These are phyloP conservation scores for Acacia pycnantha DNA, from an alignment of 331 rosid genomes.

Conservation along the genomic window DNA sequence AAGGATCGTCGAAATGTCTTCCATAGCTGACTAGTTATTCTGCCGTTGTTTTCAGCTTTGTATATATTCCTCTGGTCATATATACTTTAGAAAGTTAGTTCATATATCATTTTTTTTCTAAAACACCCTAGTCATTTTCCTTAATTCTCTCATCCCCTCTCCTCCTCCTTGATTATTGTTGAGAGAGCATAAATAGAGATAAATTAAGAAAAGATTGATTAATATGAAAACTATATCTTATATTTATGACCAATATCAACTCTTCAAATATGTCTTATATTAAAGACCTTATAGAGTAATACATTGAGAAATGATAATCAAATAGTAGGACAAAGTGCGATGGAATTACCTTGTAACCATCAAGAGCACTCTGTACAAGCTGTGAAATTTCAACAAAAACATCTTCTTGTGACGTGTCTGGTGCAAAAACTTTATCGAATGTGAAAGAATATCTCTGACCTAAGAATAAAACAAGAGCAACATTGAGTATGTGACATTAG, in stretches of 20 bases:
- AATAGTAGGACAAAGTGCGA: constrained; percentile 5
- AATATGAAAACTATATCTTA: too few species aligned
- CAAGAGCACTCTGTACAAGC: constrained; percentile 98
- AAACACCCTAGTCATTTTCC: too few species aligned
- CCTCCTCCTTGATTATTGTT: too few species aligned
- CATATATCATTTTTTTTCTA: too few species aligned
- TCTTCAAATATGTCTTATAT: too few species aligned
- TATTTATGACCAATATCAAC: too few species aligned
- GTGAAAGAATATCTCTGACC: constrained; percentile 91
- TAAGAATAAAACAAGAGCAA: constrained; percentile 31
- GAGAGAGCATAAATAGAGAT: too few species aligned
- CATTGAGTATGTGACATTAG: constrained; percentile 23
- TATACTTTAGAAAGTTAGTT: too few species aligned
- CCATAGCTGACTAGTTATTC: background rate
- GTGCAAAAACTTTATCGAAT: constrained; percentile 87
- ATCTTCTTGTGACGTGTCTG: constrained; percentile 78
- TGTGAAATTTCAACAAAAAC: constrained; percentile 92
- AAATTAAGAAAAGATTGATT: too few species aligned
- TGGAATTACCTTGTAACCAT: constrained; percentile 89
- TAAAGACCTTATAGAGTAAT: background rate
- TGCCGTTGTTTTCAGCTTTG: background rate
- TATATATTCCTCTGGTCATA: background rate
- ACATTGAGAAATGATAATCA: constrained; percentile 14
- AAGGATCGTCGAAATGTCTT: background rate
- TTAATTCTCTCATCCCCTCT: too few species aligned